These are phyloP conservation scores for Trichoderma afroharzianum DNA, from an alignment of 2,329 filamentous ascomycete species.

Conservation along the genomic window DNA sequence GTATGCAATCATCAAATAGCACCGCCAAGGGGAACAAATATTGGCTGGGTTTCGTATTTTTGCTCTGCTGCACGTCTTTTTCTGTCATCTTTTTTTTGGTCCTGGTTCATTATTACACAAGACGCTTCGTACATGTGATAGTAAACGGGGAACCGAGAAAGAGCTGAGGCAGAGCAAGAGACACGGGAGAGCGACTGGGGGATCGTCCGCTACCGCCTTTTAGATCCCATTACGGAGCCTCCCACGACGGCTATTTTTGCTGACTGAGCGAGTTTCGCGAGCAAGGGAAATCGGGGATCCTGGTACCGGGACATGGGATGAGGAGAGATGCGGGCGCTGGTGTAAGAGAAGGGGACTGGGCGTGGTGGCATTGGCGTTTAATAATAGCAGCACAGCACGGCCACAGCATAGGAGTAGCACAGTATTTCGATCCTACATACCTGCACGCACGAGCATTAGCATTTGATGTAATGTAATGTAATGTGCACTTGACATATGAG, in stretches of 20 bases:
- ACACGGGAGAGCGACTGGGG: not conserved
- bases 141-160: not conserved
- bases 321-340: not conserved
- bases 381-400: not conserved
- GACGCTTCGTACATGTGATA: not conserved
- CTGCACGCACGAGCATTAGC: not conserved
- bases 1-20: conserved; percentile 4
- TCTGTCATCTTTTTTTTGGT: not conserved
- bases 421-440: not conserved
- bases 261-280: not conserved
- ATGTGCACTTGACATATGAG: not conserved
- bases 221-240: not conserved
- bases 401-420: not conserved
- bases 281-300: not conserved
- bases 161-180: not conserved
- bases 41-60: not conserved
- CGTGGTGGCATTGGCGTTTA: not conserved
- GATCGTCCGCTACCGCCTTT: conserved; percentile 16
- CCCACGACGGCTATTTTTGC: not conserved
- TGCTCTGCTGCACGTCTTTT: not conserved
- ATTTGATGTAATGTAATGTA: not conserved
- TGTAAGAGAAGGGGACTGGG: not conserved
- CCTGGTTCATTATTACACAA: not conserved
- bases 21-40: not conserved
- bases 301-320: not conserved